These are phyloP conservation scores for Ceratocystiopsis sp. DNA, from an alignment of 2,329 filamentous ascomycete species.

Conservation along the genomic window DNA sequence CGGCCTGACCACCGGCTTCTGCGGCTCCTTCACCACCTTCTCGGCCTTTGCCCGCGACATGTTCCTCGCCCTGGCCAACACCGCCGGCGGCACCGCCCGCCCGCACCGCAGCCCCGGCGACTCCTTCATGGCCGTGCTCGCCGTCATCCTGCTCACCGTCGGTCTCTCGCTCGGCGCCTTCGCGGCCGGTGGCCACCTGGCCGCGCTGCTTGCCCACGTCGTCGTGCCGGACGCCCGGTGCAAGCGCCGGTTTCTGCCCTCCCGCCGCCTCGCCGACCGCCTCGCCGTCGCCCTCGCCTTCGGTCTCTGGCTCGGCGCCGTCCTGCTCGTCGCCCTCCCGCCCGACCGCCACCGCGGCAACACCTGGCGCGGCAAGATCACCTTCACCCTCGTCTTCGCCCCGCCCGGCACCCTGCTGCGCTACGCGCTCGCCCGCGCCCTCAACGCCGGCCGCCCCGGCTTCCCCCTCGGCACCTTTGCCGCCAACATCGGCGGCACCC, in stretches of 20 bases:
- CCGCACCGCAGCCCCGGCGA: conserved; percentile 51
- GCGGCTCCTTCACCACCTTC: conserved; percentile 54
- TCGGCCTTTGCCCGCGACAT: conserved; percentile 50
- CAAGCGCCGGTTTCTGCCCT: conserved; percentile 29
- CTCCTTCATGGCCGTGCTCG: conserved; percentile 66
- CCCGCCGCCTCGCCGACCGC: conserved; percentile 44
- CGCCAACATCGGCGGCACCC: conserved; percentile 65
- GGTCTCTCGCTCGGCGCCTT: conserved; percentile 54
- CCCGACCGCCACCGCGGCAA: conserved; percentile 38
- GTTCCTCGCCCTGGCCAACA: conserved; percentile 58
- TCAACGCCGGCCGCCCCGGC: conserved; percentile 48
- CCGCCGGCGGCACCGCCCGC: conserved; percentile 11
- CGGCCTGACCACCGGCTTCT: conserved; percentile 54
- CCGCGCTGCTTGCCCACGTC: conserved; percentile 43
- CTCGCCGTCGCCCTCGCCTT: conserved; percentile 46
- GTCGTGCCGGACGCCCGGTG: conserved; percentile 31
- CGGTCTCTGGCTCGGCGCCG: conserved; percentile 61
- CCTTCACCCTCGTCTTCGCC: conserved; percentile 69
- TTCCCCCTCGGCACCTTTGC: conserved; percentile 80
- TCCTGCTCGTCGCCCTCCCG: conserved; percentile 55
- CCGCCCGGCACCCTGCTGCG: conserved; percentile 61
- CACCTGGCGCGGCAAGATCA: conserved; percentile 55
- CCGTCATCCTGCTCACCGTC: conserved; percentile 56
- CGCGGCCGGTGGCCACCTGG: conserved; percentile 57
- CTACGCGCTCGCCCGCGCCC: conserved; percentile 51